A percentile compares a stretch with the other conserved stretches of the same genome.
phyloP scores from a whole-genome alignment of 2,329 filamentous ascomycete species.

The Juglanconis sp. region DNA sequence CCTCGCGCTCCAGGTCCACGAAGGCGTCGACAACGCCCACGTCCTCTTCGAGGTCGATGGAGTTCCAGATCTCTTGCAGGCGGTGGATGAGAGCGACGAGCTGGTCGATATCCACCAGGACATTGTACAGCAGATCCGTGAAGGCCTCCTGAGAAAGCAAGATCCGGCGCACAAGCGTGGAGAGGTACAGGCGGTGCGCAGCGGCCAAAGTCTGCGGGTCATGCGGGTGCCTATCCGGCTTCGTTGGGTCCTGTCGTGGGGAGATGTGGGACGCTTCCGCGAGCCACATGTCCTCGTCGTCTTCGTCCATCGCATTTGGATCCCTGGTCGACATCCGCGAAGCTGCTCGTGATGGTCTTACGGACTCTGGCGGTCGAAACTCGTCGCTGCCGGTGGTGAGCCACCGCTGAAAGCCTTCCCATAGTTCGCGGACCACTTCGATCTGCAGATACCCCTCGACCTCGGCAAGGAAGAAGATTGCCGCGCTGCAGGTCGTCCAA shows the following conservation, averaged over 20 bases:
- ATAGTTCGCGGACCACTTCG: slow-evolving; percentile 78
- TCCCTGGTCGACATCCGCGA: slow-evolving; percentile 1
- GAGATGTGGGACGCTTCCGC: slow-evolving; percentile 24
- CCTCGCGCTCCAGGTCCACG: slow-evolving; percentile 69
- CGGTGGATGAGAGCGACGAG: slow-evolving; percentile 74
- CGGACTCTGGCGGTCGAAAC: slow-evolving; percentile 20
- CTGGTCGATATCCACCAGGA: slow-evolving; percentile 75
- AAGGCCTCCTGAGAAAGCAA: slow-evolving; percentile 63
- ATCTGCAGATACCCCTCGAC: slow-evolving; percentile 86
- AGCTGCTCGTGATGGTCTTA: slow-evolving; percentile 3
- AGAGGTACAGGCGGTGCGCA: slow-evolving; percentile 75
- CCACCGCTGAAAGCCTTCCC: slow-evolving; percentile 77
- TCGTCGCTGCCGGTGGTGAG: slow-evolving; percentile 48
- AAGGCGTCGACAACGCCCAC: slow-evolving; percentile 77
- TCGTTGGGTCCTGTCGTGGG: slow-evolving; percentile 12
- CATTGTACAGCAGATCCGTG: slow-evolving; percentile 61
- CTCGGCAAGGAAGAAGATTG: slow-evolving; percentile 85
- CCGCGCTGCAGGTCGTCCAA: slow-evolving; percentile 86
- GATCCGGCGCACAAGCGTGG: slow-evolving; percentile 62
- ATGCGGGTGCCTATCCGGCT: slow-evolving; percentile 42
- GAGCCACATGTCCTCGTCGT: slow-evolving; percentile 42
- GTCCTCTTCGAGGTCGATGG: slow-evolving; percentile 77
- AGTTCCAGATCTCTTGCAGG: slow-evolving; percentile 72
- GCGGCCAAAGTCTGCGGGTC: slow-evolving; percentile 82
- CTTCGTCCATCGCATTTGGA: slow-evolving; percentile 12